Evolutionary conservation across 2,329 filamentous ascomycete species (phyloP), one percentile per base, ranked within the genome.

Genomic region (Arthrobotrys megalospora): DNA sequence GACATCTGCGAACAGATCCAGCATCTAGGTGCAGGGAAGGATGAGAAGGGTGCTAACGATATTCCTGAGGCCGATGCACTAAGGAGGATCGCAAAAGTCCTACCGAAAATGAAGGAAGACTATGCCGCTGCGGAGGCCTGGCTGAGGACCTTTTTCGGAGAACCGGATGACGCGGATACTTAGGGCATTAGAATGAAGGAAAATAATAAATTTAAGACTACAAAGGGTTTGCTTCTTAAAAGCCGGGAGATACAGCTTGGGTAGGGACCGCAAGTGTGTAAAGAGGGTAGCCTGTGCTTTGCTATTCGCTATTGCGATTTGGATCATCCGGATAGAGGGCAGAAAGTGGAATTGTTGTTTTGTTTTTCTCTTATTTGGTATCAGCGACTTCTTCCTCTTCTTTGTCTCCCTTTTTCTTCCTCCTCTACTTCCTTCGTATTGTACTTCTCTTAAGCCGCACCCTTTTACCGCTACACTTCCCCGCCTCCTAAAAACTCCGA

Each of bases 1-100:
- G 94, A 97, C 83, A 91, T 90, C 80, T 99, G 96, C 86, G 94
- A 98, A 86, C 94, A 96, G 87, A 97, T 99, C 82, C 95, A 99
- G 85, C 92, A 97, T 83, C 96, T 91, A 84, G 95, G 95, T 81
- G 92, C 92, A 82, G 88, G 89, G 82, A 93, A 94, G 85, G 94
- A 95, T 81, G 89, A 93, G 77, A 91, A 92, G 50, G 94, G 94
- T 48, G 88, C 87, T 5, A 86, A 87, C 0, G 65, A 72, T 14
- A 70, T 71, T 24, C 1, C 16, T 1, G 36, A 64, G 16, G 28
- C 43, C 0, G 19, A 71, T 43, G 77, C 91, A 82, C 87, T 97
- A 41, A 85, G 88, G 79, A 90, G 89, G 79, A 93, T 97, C 82
- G 87, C 87, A 80, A 89, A 90, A 52, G 93, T 91, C 6, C 88